Conservation (phyloP, 495 filamentous ascomycete species). For the Bacidia gigantensis region DNA sequence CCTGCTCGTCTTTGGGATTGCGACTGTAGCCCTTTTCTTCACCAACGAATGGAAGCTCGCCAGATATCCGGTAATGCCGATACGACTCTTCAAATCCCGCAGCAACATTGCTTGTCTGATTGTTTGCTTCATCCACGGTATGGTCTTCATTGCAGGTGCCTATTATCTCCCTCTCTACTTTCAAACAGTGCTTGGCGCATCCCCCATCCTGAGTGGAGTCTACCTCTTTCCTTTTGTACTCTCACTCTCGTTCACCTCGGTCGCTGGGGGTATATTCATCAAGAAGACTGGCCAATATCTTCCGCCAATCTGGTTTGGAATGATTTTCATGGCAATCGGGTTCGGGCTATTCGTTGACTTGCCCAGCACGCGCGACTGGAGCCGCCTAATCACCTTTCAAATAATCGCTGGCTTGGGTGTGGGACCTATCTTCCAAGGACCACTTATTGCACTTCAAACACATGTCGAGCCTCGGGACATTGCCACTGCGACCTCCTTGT, state of each 20-base stretch:
- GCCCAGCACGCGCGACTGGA: conserved; percentile 32
- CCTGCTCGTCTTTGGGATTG: conserved; percentile 52
- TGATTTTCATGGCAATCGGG: conserved; percentile 40
- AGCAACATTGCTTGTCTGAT: conserved; percentile 32
- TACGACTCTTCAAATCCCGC: conserved; percentile 41
- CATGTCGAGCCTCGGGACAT: conserved; percentile 36
- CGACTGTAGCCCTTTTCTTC: conserved; percentile 43
- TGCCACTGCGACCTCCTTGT: conserved; percentile 38
- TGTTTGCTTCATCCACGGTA: conserved; percentile 28
- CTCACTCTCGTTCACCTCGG: conserved; percentile 53
- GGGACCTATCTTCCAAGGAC: conserved; percentile 44
- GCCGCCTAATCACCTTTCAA: conserved; percentile 39
- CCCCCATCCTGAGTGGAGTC: conserved; percentile 63
- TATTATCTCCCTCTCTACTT: conserved; percentile 44
- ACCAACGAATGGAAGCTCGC: conserved; percentile 54
- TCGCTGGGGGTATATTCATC: conserved; percentile 52
- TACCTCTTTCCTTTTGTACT: conserved; percentile 66
- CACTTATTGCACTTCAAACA: conserved; percentile 44
- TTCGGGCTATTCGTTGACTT: conserved; percentile 39
- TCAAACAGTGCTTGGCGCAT: conserved; percentile 50
- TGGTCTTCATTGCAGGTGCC: conserved; percentile 30
- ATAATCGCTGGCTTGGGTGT: conserved; percentile 40
- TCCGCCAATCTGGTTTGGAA: conserved; percentile 35
- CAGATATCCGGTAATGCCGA: conserved; percentile 55
- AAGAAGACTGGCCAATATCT: conserved; percentile 49